These are phyloP conservation scores for Manihot esculenta DNA, from an alignment of 441 rosid genomes.

Conservation along the genomic window DNA sequence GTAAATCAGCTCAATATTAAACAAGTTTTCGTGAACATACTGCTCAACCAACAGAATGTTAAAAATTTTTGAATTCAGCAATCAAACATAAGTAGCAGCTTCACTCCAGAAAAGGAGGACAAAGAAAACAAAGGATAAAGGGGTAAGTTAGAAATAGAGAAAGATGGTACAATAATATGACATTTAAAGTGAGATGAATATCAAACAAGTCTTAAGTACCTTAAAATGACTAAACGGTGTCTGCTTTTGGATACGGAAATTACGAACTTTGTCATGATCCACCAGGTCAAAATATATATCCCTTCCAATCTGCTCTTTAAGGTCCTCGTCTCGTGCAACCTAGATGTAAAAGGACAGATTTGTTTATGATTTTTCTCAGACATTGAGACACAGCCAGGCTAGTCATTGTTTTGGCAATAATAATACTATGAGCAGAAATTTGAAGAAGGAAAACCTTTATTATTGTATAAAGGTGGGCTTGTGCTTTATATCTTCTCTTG, in stretches of 20 bases:
- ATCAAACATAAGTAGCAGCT: slow-evolving; percentile 4
- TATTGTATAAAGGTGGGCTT: slow-evolving; percentile 92
- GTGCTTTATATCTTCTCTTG: slow-evolving; percentile 78
- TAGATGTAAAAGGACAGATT: slow-evolving; percentile 32
- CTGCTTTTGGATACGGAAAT: slow-evolving; percentile 88
- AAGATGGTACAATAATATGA: background rate
- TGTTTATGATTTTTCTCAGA: slow-evolving; percentile 10
- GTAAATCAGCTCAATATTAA: slow-evolving; percentile 27
- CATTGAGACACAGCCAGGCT: background rate
- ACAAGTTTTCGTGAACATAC: background rate
- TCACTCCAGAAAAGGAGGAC: background rate
- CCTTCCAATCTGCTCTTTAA: slow-evolving; percentile 81
- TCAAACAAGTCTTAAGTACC: slow-evolving; percentile 37
- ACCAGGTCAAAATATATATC: slow-evolving; percentile 91
- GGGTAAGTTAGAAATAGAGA: background rate
- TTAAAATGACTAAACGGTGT: slow-evolving; percentile 66
- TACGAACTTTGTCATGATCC: slow-evolving; percentile 87
- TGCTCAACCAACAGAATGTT: background rate
- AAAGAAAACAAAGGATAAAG: background rate
- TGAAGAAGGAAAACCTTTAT: slow-evolving; percentile 54
- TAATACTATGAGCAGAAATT: too few species aligned
- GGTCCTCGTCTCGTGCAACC: slow-evolving; percentile 94
- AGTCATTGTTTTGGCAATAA: background rate
- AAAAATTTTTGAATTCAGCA: background rate
- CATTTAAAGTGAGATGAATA: background rate